A percentile compares a stretch with the other conserved stretches of the same genome.
Evolutionary conservation across 2,329 filamentous ascomycete genomes (phyloP).

Genomic region (Pleomassaria siparia): DNA sequence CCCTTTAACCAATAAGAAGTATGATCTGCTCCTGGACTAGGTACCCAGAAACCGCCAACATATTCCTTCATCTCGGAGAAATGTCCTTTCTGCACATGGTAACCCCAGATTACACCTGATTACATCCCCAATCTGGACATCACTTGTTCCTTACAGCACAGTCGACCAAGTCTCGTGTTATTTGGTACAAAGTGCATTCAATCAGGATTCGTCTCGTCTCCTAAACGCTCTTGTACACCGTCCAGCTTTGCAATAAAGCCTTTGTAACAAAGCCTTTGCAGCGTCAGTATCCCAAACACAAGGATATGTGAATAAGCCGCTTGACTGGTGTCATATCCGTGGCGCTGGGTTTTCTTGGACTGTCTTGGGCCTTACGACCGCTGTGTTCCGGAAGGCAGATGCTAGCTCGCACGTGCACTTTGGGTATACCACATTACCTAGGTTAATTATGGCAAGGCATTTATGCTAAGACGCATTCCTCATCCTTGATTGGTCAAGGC

Average conservation of each 20-base stretch:
- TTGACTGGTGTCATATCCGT: conserved; percentile 1
- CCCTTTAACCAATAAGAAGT: not conserved
- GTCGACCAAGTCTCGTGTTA: not conserved
- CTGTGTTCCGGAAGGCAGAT: not conserved
- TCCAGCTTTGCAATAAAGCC: not conserved
- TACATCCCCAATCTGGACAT: not conserved
- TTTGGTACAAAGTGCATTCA: not conserved
- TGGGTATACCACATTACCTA: not conserved
- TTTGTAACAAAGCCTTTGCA: not conserved
- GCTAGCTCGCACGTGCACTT: not conserved
- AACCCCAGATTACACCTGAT: too few relatives aligned
- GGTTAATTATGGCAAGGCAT: too few relatives aligned
- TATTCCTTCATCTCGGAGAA: not conserved
- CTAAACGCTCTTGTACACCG: not conserved
- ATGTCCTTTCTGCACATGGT: not conserved
- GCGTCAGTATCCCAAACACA: not conserved
- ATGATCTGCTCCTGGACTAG: not conserved
- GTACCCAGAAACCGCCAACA: not conserved
- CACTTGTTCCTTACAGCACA: not conserved
- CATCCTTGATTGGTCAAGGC: not conserved
- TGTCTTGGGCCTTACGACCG: conserved; percentile 2
- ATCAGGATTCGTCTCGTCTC: too few relatives aligned
- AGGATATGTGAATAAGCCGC: not conserved
- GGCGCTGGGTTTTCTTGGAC: not conserved
- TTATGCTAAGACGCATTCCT: not conserved